Evolutionary conservation across 2,329 filamentous ascomycete genomes (phyloP).

Genomic region (Alternaria incomplexa): DNA sequence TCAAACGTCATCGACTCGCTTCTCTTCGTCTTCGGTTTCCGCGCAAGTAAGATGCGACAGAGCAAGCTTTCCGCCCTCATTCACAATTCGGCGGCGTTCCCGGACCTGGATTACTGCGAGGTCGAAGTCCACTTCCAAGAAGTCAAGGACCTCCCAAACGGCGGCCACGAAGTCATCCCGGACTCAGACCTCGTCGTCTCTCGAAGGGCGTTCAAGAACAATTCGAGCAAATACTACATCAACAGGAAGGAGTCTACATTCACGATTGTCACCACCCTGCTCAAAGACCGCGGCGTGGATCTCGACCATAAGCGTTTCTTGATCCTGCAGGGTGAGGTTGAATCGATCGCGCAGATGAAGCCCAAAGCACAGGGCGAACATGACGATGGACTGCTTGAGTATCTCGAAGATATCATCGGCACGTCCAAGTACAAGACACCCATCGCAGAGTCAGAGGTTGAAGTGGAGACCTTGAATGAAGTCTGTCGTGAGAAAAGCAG

Average conservation of each 20-base stretch:
- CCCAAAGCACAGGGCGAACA: conserved; percentile 93
- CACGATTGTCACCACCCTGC: conserved; percentile 84
- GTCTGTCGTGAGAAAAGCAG: conserved; percentile 93
- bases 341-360: conserved; percentile 99
- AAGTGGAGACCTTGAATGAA: conserved; percentile 93
- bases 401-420: conserved; percentile 97
- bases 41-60: conserved; percentile 98
- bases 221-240: conserved; percentile 98
- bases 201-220: conserved; percentile 94
- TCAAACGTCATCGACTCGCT: conserved; percentile 99
- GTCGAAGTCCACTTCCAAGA: conserved; percentile 97
- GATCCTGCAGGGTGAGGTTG: conserved; percentile 96
- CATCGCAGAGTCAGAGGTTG: conserved; percentile 89
- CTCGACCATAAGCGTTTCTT: conserved; percentile 98
- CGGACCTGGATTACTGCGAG: conserved; percentile 87
- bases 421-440: conserved; percentile 98
- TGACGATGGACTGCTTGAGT: conserved; percentile 94
- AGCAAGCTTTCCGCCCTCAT: conserved; percentile 98
- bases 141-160: conserved; percentile 84
- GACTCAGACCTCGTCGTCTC: conserved; percentile 88
- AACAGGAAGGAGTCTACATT: conserved; percentile 89
- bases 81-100: conserved; percentile 90
- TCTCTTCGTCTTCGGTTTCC: conserved; percentile 98
- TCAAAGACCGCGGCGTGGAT: conserved; percentile 89
- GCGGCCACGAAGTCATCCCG: conserved; percentile 77